Evolutionary conservation across 129 eudicot genomes (phyloP).

Genomic region (Artemisia argyi): DNA sequence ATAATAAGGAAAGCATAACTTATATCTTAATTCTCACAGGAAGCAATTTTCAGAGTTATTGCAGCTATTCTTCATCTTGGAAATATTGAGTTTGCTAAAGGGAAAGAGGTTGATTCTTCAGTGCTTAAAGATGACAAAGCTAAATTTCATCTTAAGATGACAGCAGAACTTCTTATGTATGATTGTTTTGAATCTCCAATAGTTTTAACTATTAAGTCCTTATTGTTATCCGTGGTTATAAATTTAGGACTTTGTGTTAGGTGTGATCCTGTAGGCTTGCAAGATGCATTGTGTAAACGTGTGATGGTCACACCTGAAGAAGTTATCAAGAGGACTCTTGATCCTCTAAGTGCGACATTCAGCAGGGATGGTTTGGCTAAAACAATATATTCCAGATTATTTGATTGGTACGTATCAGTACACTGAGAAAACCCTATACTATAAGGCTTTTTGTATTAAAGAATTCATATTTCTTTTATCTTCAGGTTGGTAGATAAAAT

Average conservation of each 20-base stretch:
- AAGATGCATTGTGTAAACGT: conserved; percentile 93
- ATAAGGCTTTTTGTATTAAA: conserved; percentile 10
- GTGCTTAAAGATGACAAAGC: conserved; percentile 79
- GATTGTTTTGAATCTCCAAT: conserved; percentile 21
- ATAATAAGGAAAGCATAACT: background rate
- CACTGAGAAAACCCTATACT: conserved; percentile 5
- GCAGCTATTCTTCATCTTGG: conserved; percentile 99
- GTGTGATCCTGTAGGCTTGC: conserved; percentile 83
- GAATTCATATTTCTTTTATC: conserved; percentile 2
- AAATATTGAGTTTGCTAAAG: conserved; percentile 86
- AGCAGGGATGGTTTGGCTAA: conserved; percentile 98
- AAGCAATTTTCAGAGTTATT: conserved; percentile 96
- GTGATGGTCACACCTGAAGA: conserved; percentile 99
- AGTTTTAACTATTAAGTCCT: background rate
- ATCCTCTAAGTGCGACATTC: conserved; percentile 85
- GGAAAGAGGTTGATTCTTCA: conserved; percentile 92
- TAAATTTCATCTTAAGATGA: conserved; percentile 82
- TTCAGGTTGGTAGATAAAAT: conserved; percentile 93
- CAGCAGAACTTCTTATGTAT: conserved; percentile 94
- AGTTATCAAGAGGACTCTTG: conserved; percentile 92
- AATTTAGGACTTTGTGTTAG: conserved; percentile 38
- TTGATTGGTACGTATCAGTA: conserved; percentile 69
- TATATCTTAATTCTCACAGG: conserved; percentile 43
- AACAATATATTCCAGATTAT: conserved; percentile 83
- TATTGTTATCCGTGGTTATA: conserved; percentile 16